phyloP scores from a whole-genome alignment of 139 green algal species.

The Coelastrella sp. region DNA sequence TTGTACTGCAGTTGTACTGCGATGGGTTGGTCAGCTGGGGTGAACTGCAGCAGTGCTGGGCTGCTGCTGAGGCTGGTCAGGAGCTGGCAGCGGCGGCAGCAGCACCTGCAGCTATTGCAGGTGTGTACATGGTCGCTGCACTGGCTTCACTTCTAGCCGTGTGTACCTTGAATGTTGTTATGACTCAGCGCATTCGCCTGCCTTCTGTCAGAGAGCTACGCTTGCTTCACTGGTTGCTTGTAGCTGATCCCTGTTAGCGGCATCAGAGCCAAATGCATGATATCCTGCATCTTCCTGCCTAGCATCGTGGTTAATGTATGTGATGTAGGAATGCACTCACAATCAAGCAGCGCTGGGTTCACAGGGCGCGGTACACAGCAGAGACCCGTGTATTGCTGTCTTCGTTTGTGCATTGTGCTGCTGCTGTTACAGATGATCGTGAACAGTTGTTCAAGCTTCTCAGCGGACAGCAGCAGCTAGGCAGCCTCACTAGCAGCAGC shows the following conservation, averaged over 20 bases:
- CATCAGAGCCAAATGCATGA: no score
- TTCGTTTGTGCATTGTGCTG: neutral
- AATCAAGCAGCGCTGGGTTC: no score
- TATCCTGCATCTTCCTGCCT: no score
- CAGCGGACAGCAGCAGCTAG: conserved; percentile 36
- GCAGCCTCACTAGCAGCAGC: conserved; percentile 31
- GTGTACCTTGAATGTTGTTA: no score
- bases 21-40: conserved; percentile 38
- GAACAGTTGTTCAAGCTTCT: conserved; percentile 17
- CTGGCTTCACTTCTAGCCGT: no score
- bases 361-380: no score
- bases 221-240: neutral
- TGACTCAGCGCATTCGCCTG: no score
- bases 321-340: no score
- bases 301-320: no score
- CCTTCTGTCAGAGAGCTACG: no score
- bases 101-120: neutral
- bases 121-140: neutral
- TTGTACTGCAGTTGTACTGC: conserved; percentile 30
- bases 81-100: conserved; percentile 3
- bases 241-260: neutral
- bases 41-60: conserved; percentile 43
- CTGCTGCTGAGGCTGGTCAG: conserved; percentile 29
- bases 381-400: neutral
- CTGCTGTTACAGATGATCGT: conserved; percentile 7